A percentile compares a stretch with the other conserved stretches of the same genome.
These are phyloP conservation scores for Dendrobium officinale DNA, from an alignment of 106 monocot species.

Conservation along the genomic window DNA sequence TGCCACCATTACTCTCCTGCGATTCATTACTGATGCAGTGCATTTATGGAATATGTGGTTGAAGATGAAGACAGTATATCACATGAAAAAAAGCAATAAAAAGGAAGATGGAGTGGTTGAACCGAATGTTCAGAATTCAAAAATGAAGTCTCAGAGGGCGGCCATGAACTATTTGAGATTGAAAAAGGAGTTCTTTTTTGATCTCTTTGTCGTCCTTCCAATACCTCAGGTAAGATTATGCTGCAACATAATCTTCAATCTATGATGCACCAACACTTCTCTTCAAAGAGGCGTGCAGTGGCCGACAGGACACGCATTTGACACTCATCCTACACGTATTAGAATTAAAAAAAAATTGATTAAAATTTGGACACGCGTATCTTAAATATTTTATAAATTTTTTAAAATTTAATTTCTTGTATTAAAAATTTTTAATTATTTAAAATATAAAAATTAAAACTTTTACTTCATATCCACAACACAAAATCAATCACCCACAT, in stretches of 20 bases:
- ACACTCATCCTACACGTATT: too few relatives aligned
- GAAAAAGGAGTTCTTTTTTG: conserved; percentile 32
- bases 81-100: background rate
- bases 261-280: too few relatives aligned
- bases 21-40: conserved; percentile 39
- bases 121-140: background rate
- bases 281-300: too few relatives aligned
- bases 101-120: background rate
- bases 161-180: conserved; percentile 15
- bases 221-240: conserved; percentile 24
- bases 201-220: conserved; percentile 41
- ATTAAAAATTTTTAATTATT: too few relatives aligned
- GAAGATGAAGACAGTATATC: conserved; percentile 14
- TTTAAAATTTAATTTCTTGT: too few relatives aligned
- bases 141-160: background rate
- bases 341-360: too few relatives aligned
- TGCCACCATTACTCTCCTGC: conserved; percentile 37
- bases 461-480: too few relatives aligned
- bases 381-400: too few relatives aligned
- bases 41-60: conserved; percentile 37
- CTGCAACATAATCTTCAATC: background rate
- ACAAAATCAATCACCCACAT: too few relatives aligned
- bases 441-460: too few relatives aligned
- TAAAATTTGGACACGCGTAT: too few relatives aligned
- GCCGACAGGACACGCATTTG: too few relatives aligned